These are phyloP conservation scores for Porcisia hertigi DNA, from an alignment of 208 protist genomes.

Conservation along the genomic window DNA sequence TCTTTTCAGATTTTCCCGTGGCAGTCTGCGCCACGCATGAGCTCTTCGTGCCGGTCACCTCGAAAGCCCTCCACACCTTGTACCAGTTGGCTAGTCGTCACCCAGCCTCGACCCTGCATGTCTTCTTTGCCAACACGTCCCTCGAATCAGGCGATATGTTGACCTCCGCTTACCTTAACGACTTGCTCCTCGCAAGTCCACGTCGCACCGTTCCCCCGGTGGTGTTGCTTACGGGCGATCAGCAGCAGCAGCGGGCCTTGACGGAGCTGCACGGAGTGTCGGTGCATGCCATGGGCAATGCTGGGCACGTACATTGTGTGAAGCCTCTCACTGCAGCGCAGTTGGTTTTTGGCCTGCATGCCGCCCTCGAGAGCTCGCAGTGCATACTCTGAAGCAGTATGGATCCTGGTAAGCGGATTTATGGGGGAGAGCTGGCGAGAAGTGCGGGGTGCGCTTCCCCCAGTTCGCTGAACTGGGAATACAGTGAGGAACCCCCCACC, in stretches of 20 bases:
- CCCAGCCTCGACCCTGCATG: slow-evolving; percentile 65
- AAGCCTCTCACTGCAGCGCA: slow-evolving; percentile 12
- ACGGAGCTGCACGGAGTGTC: slow-evolving; percentile 41
- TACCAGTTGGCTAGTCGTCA: slow-evolving; percentile 71
- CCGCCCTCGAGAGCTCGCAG: slow-evolving; percentile 22
- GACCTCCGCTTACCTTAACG: slow-evolving; percentile 44
- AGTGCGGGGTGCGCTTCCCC: not conserved
- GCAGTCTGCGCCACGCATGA: slow-evolving; percentile 71
- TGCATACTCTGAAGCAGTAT: slow-evolving; percentile 6
- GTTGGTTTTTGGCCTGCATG: slow-evolving; percentile 26
- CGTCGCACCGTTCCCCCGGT: slow-evolving; percentile 41
- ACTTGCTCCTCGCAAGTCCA: slow-evolving; percentile 33
- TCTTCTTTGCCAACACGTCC: slow-evolving; percentile 59
- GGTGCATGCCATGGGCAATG: slow-evolving; percentile 10
- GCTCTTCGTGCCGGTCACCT: slow-evolving; percentile 71
- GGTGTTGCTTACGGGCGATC: slow-evolving; percentile 69
- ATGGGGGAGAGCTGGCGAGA: slow-evolving; percentile 1
- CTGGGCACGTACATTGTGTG: slow-evolving; percentile 24
- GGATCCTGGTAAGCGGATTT: too few species aligned
- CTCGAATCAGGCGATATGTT: slow-evolving; percentile 74
- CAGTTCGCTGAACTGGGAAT: not conserved
- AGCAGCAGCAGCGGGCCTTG: slow-evolving; percentile 54
- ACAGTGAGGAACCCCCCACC: not conserved
- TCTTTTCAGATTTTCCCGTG: slow-evolving; percentile 47
- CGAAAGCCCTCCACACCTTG: slow-evolving; percentile 49